Conservation (phyloP, 75 land plant genomes). For the Gnetum montanum region DNA sequence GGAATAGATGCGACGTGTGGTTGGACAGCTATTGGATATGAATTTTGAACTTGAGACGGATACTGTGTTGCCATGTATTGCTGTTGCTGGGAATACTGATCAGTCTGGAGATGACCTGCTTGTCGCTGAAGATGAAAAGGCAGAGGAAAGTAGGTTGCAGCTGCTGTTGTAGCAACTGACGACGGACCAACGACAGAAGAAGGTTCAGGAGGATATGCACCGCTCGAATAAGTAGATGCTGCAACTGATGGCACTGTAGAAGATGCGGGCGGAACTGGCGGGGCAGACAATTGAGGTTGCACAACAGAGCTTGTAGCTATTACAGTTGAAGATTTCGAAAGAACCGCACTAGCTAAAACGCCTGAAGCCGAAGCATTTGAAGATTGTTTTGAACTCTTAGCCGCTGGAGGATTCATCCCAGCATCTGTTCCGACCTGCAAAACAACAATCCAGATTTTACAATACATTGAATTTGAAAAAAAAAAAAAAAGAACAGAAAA, state of each 20-base stretch:
- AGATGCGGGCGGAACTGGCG: constrained; percentile 1
- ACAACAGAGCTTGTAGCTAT: constrained; percentile 2
- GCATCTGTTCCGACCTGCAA: too few species aligned
- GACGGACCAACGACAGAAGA: constrained; percentile 10
- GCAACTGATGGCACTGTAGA: constrained; percentile 13
- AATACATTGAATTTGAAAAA: too few species aligned
- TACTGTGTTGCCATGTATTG: constrained; percentile 5
- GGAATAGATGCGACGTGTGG: constrained; percentile 9
- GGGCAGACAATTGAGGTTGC: constrained; percentile 2
- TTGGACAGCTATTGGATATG: background rate
- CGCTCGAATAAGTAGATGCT: constrained; percentile 23
- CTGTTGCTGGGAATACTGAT: constrained; percentile 19
- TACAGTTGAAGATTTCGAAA: constrained; percentile 1
- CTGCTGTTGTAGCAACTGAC: constrained; percentile 10
- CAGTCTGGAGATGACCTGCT: constrained; percentile 17
- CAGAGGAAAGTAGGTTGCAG: constrained; percentile 49
- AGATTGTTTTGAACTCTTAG: too few species aligned
- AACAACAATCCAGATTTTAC: too few species aligned
- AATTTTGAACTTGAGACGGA: constrained; percentile 18
- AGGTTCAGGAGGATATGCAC: constrained; percentile 16
- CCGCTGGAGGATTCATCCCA: too few species aligned
- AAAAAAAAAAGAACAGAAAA: too few species aligned
- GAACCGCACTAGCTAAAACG: background rate
- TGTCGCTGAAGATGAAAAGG: constrained; percentile 76
- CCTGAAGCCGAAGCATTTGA: too few species aligned